Evolutionary conservation across 2,329 filamentous ascomycete species (phyloP).

Genomic region (Talaromyces verruculosus): DNA sequence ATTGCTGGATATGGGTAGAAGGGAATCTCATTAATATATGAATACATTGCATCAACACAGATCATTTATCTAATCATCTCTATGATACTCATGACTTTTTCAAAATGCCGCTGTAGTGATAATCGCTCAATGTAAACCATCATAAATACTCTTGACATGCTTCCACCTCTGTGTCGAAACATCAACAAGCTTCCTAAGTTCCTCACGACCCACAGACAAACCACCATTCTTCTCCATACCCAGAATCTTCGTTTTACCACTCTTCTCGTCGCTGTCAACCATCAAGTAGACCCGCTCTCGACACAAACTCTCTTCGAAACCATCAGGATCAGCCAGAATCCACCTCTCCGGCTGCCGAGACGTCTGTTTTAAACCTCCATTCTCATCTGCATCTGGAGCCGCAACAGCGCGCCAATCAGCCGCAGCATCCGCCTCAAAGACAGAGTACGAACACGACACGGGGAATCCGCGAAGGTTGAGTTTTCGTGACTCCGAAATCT

Average conservation of each 20-base stretch:
- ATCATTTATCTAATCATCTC: not conserved
- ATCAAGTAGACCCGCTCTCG: slow-evolving; percentile 80
- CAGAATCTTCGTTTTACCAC: slow-evolving; percentile 56
- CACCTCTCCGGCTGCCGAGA: slow-evolving; percentile 51
- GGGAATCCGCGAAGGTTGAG: slow-evolving; percentile 67
- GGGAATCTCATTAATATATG: no score
- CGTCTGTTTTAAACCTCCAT: slow-evolving; percentile 47
- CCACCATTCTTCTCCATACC: slow-evolving; percentile 84
- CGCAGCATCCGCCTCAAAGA: slow-evolving; percentile 65
- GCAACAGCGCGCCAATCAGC: slow-evolving; percentile 41
- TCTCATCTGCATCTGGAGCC: slow-evolving; percentile 42
- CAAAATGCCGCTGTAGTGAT: not conserved
- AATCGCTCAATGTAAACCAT: slow-evolving; percentile 20
- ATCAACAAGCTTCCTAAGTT: slow-evolving; percentile 60
- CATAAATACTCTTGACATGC: slow-evolving; percentile 52
- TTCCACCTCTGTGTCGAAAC: slow-evolving; percentile 65
- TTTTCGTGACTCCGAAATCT: slow-evolving; percentile 53
- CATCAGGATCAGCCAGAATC: slow-evolving; percentile 85
- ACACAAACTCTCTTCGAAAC: slow-evolving; percentile 82
- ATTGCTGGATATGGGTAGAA: not conserved
- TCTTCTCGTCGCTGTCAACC: slow-evolving; percentile 58
- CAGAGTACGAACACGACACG: slow-evolving; percentile 72
- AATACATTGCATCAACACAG: not conserved
- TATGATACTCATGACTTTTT: not conserved
- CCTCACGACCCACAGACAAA: slow-evolving; percentile 62